Evolutionary conservation across 306 rosid genomes (phyloP).

Genomic region (Cucurbita argyrosperma): DNA sequence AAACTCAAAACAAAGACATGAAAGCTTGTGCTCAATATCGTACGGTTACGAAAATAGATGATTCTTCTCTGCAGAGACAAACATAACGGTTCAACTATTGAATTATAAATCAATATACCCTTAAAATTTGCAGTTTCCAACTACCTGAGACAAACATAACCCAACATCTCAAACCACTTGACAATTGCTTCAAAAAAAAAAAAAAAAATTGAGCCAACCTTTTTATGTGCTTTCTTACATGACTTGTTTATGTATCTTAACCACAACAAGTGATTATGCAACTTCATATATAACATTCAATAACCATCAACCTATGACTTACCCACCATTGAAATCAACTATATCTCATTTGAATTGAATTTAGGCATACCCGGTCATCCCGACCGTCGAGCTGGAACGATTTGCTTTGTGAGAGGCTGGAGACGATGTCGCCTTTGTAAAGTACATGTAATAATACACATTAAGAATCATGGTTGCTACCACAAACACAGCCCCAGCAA

Average conservation of each 20-base stretch:
- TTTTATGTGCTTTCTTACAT: neutral
- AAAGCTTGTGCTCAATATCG: no score
- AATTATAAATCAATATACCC: neutral
- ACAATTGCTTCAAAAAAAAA: neutral
- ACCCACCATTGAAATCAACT: neutral
- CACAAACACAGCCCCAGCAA: constrained; percentile 77
- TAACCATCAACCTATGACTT: constrained; percentile 9
- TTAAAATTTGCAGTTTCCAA: neutral
- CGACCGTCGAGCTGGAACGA: constrained; percentile 55
- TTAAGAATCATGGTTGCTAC: constrained; percentile 83
- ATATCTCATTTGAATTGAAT: neutral
- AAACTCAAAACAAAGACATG: no score
- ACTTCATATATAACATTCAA: constrained; percentile 5
- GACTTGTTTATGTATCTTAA: neutral
- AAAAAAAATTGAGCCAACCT: neutral
- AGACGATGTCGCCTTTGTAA: constrained; percentile 60
- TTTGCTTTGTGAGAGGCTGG: constrained; percentile 49
- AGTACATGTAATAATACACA: constrained; percentile 82
- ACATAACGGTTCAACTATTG: no score
- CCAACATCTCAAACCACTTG: neutral
- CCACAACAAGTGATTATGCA: constrained; percentile 3
- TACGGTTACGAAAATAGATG: no score
- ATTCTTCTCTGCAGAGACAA: no score
- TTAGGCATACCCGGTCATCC: constrained; percentile 74
- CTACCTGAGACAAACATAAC: neutral